phyloP scores from a whole-genome alignment of 768 basidiomycete genomes.

The Leccinellum albellum region DNA sequence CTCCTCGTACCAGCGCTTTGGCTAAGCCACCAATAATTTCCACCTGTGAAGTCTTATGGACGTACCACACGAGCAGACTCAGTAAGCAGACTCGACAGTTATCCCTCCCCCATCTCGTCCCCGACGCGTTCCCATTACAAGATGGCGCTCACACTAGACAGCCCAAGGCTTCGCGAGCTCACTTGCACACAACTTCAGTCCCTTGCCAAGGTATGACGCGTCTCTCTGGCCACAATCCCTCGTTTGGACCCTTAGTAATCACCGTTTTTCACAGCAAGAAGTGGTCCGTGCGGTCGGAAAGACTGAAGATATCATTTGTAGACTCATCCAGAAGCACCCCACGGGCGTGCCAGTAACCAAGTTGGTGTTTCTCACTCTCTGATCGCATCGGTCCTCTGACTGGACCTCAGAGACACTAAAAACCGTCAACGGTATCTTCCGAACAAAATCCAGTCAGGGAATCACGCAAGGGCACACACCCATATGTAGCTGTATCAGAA shows the following conservation, averaged over 20 bases:
- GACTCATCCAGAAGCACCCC: constrained; percentile 26
- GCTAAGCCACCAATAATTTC: too few species aligned
- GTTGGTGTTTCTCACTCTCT: background rate
- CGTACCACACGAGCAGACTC: too few species aligned
- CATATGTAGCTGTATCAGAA: background rate
- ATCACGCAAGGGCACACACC: background rate
- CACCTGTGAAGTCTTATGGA: too few species aligned
- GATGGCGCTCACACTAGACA: constrained; percentile 13
- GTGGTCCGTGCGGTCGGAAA: constrained; percentile 24
- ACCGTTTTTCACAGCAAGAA: constrained; percentile 17
- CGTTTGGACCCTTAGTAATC: background rate
- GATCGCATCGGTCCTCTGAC: background rate
- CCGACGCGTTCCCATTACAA: background rate
- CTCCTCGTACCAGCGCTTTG: too few species aligned
- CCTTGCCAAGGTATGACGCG: constrained; percentile 21
- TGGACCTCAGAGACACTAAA: constrained; percentile 1
- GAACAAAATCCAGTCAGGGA: background rate
- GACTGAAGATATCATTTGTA: constrained; percentile 26
- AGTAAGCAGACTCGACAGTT: background rate
- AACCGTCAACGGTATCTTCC: background rate
- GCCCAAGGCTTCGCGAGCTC: constrained; percentile 18
- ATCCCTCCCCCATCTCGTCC: too few species aligned
- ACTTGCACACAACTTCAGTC: constrained; percentile 21
- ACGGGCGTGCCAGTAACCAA: constrained; percentile 19
- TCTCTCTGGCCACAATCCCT: background rate